phyloP scores from a whole-genome alignment of 345 rosid genomes.

The Limnanthes douglasii region DNA sequence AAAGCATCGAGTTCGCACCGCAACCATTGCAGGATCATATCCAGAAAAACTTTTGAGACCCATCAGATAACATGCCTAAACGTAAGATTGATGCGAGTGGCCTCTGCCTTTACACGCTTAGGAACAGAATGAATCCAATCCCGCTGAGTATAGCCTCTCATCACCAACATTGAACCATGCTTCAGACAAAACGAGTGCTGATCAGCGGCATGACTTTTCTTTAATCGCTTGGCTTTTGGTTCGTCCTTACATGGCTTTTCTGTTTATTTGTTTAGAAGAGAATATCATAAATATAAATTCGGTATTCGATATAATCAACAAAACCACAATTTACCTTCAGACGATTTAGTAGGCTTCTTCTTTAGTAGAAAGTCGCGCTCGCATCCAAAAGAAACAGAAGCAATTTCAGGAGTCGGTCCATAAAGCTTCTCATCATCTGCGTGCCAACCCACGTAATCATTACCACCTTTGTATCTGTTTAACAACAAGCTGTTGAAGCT shows the following conservation, averaged over 20 bases:
- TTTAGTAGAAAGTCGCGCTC: slow-evolving; percentile 71
- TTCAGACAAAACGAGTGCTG: slow-evolving; percentile 43
- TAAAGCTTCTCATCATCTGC: slow-evolving; percentile 77
- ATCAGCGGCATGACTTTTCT: slow-evolving; percentile 19
- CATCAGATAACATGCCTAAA: slow-evolving; percentile 40
- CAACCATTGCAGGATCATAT: too few species aligned
- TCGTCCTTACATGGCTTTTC: slow-evolving; percentile 24
- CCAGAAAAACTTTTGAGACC: too few species aligned
- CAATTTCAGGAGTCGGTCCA: slow-evolving; percentile 60
- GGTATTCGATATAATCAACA: not conserved
- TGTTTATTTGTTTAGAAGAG: slow-evolving; percentile 6
- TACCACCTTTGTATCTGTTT: slow-evolving; percentile 64
- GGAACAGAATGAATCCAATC: slow-evolving; percentile 93
- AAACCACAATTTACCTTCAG: slow-evolving; percentile 23
- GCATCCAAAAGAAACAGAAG: slow-evolving; percentile 82
- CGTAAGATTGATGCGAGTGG: slow-evolving; percentile 66
- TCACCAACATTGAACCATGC: slow-evolving; percentile 74
- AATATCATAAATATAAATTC: not conserved
- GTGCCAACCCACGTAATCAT: slow-evolving; percentile 80
- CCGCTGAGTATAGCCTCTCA: slow-evolving; percentile 79
- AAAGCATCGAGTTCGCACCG: too few species aligned
- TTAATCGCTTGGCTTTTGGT: slow-evolving; percentile 38
- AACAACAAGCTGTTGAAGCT: slow-evolving; percentile 74
- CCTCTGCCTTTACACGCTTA: slow-evolving; percentile 49
- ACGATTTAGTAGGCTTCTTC: slow-evolving; percentile 38